phyloP scores from a whole-genome alignment of 768 basidiomycete species.

The Rhizopogon rudus region DNA sequence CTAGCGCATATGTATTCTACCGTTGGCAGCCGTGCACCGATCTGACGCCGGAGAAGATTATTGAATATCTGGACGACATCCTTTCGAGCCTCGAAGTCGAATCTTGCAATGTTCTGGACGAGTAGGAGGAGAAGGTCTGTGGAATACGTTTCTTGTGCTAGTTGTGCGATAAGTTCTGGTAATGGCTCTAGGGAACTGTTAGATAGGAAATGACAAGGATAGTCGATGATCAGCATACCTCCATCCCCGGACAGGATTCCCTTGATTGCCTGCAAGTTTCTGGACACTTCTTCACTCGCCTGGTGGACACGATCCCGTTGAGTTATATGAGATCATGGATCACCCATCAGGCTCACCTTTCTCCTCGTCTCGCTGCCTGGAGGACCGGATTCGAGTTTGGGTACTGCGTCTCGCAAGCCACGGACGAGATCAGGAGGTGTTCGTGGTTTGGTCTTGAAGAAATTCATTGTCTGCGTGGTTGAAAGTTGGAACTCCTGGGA shows the following conservation, averaged over 20 bases:
- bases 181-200: slow-evolving; percentile 54
- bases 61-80: slow-evolving; percentile 87
- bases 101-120: slow-evolving; percentile 74
- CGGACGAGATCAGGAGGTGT: slow-evolving; percentile 87
- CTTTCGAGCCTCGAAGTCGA: slow-evolving; percentile 93
- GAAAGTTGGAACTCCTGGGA: slow-evolving; percentile 1
- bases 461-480: slow-evolving; percentile 59
- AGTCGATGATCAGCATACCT: slow-evolving; percentile 42
- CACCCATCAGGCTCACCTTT: slow-evolving; percentile 51
- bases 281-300: slow-evolving; percentile 87
- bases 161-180: slow-evolving; percentile 88
- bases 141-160: slow-evolving; percentile 93
- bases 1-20: slow-evolving; percentile 87
- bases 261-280: slow-evolving; percentile 89
- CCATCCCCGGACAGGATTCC: slow-evolving; percentile 82
- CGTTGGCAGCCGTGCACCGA: slow-evolving; percentile 92
- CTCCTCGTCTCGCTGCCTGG: slow-evolving; percentile 73
- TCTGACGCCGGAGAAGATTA: slow-evolving; percentile 84
- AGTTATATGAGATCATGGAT: neutral
- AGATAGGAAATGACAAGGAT: slow-evolving; percentile 1
- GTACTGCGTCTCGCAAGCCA: slow-evolving; percentile 73
- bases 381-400: slow-evolving; percentile 66
- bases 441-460: slow-evolving; percentile 89
- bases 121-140: slow-evolving; percentile 82
- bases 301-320: slow-evolving; percentile 25